Percentiles rank a stretch among this genome's conserved stretches.
Conservation (phyloP, 768 basidiomycete genomes). For the Russula brevipes region DNA sequence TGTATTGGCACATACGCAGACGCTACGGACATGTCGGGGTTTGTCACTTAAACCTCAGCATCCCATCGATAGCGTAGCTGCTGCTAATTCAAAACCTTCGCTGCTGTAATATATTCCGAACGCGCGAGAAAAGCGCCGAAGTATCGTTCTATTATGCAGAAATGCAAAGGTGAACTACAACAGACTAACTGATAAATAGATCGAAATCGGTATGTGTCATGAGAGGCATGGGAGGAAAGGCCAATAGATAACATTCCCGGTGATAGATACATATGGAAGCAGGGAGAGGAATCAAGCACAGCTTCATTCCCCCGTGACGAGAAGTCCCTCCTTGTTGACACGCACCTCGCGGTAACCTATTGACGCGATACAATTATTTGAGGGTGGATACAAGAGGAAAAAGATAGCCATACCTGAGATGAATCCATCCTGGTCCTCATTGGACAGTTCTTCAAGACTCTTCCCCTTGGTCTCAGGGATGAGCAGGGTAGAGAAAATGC, state of each 20-base stretch:
- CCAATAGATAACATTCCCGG: neutral
- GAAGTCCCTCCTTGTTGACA: slow-evolving; percentile 17
- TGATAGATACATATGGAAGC: neutral
- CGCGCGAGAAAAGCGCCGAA: neutral
- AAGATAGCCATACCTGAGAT: slow-evolving; percentile 32
- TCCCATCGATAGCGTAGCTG: no score
- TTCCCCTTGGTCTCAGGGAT: slow-evolving; percentile 71
- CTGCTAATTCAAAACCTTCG: no score
- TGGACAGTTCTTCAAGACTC: slow-evolving; percentile 67
- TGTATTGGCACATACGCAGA: no score
- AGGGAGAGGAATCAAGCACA: neutral
- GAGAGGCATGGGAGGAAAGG: slow-evolving; percentile 4
- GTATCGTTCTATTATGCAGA: slow-evolving; percentile 10
- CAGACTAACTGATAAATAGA: slow-evolving; percentile 16
- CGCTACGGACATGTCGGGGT: no score
- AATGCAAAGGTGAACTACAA: neutral
- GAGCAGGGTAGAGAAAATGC: slow-evolving; percentile 74
- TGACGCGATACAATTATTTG: neutral
- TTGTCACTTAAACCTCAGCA: no score
- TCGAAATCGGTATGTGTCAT: neutral
- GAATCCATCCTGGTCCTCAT: slow-evolving; percentile 63
- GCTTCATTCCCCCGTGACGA: neutral
- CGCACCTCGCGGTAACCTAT: slow-evolving; percentile 11
- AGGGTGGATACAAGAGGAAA: neutral
- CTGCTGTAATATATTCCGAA: no score